Evolutionary conservation across 2,329 filamentous ascomycete genomes (phyloP).

Genomic region (Penicillium janthinellum): DNA sequence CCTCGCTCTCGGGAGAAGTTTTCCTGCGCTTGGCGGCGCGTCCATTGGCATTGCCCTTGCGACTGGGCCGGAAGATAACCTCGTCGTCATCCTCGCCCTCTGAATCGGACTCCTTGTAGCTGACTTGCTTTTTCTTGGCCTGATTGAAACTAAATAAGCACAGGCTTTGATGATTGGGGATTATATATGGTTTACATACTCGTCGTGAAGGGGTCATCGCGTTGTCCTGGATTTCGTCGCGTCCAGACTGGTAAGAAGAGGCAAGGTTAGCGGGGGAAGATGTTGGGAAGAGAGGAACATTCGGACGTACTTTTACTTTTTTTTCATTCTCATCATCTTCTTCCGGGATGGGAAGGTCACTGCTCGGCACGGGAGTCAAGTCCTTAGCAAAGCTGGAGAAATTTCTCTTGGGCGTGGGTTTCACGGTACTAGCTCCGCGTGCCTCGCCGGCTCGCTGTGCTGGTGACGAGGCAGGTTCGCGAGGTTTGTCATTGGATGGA

Average conservation of each 20-base stretch:
- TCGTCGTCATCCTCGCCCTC: constrained; percentile 71
- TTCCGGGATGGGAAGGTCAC: constrained; percentile 70
- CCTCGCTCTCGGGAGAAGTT: constrained; percentile 68
- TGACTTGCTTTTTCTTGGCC: constrained; percentile 58
- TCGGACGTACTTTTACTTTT: constrained; percentile 37
- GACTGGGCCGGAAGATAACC: constrained; percentile 64
- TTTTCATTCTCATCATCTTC: constrained; percentile 57
- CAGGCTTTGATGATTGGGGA: not conserved
- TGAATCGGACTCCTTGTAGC: constrained; percentile 85
- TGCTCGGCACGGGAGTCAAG: constrained; percentile 77
- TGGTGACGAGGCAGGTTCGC: constrained; percentile 41
- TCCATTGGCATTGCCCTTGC: constrained; percentile 47
- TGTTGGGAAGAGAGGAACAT: not conserved
- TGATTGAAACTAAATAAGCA: constrained; percentile 30
- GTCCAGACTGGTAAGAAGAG: constrained; percentile 44
- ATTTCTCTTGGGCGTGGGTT: constrained; percentile 42
- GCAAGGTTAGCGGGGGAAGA: constrained; percentile 4
- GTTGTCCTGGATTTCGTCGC: constrained; percentile 39
- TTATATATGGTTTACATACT: constrained; percentile 51
- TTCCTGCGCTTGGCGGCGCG: constrained; percentile 60
- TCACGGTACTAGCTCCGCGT: constrained; percentile 30
- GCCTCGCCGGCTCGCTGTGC: constrained; percentile 38
- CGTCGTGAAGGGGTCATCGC: constrained; percentile 78
- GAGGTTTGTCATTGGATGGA: constrained; percentile 31
- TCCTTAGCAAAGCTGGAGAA: constrained; percentile 48